Evolutionary conservation across 352 stramenopile species (phyloP), one percentile per base, ranked within the genome.

Genomic region (Phytophthora cactorum): DNA sequence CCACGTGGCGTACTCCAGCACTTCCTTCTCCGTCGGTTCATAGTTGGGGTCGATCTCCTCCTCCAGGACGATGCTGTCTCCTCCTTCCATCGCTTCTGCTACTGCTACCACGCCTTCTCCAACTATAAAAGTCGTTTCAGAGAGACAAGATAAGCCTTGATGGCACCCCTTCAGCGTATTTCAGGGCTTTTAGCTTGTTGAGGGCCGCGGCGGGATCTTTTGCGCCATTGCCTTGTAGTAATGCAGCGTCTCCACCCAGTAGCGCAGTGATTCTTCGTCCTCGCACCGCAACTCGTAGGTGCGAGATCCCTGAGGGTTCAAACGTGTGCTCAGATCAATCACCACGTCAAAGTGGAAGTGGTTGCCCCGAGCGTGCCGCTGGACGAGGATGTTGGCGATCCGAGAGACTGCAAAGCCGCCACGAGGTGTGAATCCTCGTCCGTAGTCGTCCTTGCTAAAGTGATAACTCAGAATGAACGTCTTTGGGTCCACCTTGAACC

Each of bases 1-100:
- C 94, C 94, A 98, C 50, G 94, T 97, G 7, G 95, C 95, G 66
- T 98, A 98, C 69, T 98, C 95, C 25, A 95, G 63, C 36, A 98
- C 88, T 69, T 98, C 94, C 43, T 91, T 86, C 69, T 98, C 81
- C 10, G 85, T 88, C 17, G 95, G 94, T 61, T 97, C 89, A 84
- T 98, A 98, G 78, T 98, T 97, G 2, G 93, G 93, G 57, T 98
- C 94, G 63, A 98, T 97, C 74, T 98, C 91, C 66, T 98, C 94
- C 72, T 98, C 93, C 32, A 98, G 70, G 22, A 98, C 81, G 63
- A 98, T 96, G 75, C 85, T 95, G 58, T 95, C 86, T 27, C 45
- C 54, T 14, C 70, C 72, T 29, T 90, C 82, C 84, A 91, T 88
- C 27, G 47, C 38, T 6, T 8, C 14, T 22, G 22, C 22, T 22